Evolutionary conservation across 2,329 filamentous ascomycete genomes (phyloP), one percentile per base, ranked within the genome.

Genomic region (Fusarium robinianum): DNA sequence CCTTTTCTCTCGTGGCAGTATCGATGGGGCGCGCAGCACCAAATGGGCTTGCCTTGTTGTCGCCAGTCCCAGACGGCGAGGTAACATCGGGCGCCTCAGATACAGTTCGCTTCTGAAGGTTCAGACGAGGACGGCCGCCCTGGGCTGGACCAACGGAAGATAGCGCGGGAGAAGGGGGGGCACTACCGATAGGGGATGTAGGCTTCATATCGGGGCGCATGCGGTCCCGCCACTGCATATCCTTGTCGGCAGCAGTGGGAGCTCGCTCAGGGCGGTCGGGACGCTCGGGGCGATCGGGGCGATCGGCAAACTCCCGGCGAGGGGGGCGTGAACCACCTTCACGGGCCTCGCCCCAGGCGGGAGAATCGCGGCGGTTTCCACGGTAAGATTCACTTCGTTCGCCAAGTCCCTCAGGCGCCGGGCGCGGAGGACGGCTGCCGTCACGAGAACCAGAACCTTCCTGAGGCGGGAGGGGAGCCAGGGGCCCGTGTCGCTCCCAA

Each of bases 401-500:
- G 47, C 80, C 81, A 42, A 89, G 83, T 12, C 65, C 67, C 31
- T 69, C 68, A 17, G 65, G 58, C 49, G 76, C 78, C 30, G 66
- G 67, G 35, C 76, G 71, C 32, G 40, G 40, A 25, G 77, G 68
- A 21, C 76, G 76, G 65, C 77, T 78, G 48, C 73, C 77, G 25
- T 83, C 80, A 49, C 81, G 76, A 37, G 76, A 75, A 35, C 69
- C 72, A 16, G 70, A 66, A 14, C 66, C 58, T 42, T 74, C 73
- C 53, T 84, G 79, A 31, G 72, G 78, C 37, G 76, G 76, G 57
- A 73, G 76, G 15, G 92, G 89, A 27, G 92, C 88, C 42, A 97
- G 77, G 24, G 94, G 94, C 9, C 94, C 94, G 66, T 88, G 94
- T 61, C 94, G 88, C 72, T 96, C 92, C 94, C 94, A 99, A 70